Base-by-base conservation (phyloP, 495 filamentous ascomycete species). In the Paragyromitra xinjiangensis region DNA sequence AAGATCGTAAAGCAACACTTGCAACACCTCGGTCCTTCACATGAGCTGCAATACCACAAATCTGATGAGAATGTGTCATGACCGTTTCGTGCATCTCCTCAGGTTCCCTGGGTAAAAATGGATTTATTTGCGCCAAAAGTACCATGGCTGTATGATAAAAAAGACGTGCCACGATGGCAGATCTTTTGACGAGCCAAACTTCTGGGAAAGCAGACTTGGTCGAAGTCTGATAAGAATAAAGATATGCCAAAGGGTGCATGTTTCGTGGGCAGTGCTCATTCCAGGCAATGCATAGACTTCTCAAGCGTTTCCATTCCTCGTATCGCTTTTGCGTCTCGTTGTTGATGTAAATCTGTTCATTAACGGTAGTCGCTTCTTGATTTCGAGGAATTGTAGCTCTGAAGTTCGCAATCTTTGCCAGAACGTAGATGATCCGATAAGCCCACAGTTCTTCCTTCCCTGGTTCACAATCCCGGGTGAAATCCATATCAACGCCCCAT, bases 141-240 rank as follows among this genome's bases (percentile, higher is more conserved):
- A 91, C 90, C 83, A 94, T 90, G 39, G 91, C 89, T 0, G 92
- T 94, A 80, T 98, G 95, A 82, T 97, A 98, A 77, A 97, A 93
- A n/a, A 98, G 87, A 9, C 93, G 89, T 9, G 91, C 94, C 51
- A 97, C 87, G 42, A 94, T 89, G 4, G 92, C 90, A 7, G 92
- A 88, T 51, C 92, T 88, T 82, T 95, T 95, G 75, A 94, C 90
- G 29, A 97, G 86, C 93, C 93, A 97, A 56, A 97, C 89, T 77
- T 95, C 90, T 9, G 95, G 95, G 80, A 99, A 99, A 0, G 87
- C 83, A 3, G 93, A 96, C 73, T 91, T 90, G 5, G 87, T 86
- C 39, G 85, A 86, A 2, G 91, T 91, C 78, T 92, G 90, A 77
- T 89, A 89, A 19, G 92, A 87, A 67, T 91, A 87, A 6, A 94